These are phyloP conservation scores for Sophora flavescens DNA, from an alignment of 306 rosid species.

Conservation along the genomic window DNA sequence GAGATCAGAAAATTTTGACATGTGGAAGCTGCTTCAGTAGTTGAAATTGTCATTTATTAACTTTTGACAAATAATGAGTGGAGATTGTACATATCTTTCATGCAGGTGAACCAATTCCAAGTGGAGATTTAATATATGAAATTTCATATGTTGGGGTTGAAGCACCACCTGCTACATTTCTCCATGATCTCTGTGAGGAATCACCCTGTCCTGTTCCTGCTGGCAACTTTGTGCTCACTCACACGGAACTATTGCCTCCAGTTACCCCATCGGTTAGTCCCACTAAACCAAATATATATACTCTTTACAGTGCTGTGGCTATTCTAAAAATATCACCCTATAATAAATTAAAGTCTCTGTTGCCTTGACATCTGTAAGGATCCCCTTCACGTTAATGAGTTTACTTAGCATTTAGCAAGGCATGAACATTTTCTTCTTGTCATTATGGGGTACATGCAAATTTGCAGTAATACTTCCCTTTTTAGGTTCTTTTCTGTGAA, in stretches of 20 bases:
- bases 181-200: constrained; percentile 67
- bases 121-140: constrained; percentile 73
- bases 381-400: neutral
- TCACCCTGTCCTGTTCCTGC: constrained; percentile 62
- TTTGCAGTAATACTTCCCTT: neutral
- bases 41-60: neutral
- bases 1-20: no score
- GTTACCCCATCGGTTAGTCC: constrained; percentile 75
- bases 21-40: neutral
- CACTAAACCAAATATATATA: constrained; percentile 14
- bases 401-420: neutral
- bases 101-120: constrained; percentile 60
- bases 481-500: neutral
- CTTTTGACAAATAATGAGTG: neutral
- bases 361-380: no score
- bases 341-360: neutral
- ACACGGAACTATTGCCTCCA: constrained; percentile 75
- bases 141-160: constrained; percentile 65
- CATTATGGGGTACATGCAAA: neutral
- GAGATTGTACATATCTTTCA: constrained; percentile 32
- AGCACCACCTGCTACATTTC: constrained; percentile 40
- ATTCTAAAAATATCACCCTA: neutral
- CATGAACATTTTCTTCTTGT: neutral
- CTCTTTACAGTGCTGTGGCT: neutral
- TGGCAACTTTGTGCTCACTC: constrained; percentile 70